Percentiles rank a stretch among this genome's conserved stretches.
phyloP scores from a whole-genome alignment of 768 basidiomycete species.

The Podaxis mareebaensis region DNA sequence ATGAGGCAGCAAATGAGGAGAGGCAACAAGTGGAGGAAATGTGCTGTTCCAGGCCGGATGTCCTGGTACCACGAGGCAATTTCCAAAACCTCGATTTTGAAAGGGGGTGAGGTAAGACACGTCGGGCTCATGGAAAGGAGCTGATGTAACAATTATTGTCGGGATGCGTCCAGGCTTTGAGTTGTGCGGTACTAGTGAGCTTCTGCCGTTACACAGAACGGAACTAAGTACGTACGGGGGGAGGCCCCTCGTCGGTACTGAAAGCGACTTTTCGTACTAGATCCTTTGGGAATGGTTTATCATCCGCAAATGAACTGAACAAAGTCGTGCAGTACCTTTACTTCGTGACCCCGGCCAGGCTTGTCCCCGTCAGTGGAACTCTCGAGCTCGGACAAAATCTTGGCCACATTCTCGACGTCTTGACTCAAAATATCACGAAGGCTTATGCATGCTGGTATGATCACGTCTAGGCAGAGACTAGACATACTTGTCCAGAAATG shows the following conservation, averaged over 20 bases:
- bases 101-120: constrained; percentile 47
- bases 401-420: constrained; percentile 44
- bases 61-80: constrained; percentile 49
- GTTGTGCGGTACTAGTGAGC: background rate
- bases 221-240: background rate
- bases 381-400: constrained; percentile 43
- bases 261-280: background rate
- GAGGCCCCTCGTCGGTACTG: no score
- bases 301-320: no score
- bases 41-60: constrained; percentile 45
- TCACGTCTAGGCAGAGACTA: constrained; percentile 28
- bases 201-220: background rate
- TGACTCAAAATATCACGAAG: constrained; percentile 35
- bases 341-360: background rate
- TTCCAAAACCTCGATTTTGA: constrained; percentile 56
- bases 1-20: constrained; percentile 23
- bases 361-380: background rate
- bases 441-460: constrained; percentile 34
- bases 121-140: constrained; percentile 39
- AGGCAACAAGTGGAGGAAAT: constrained; percentile 43
- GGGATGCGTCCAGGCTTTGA: background rate
- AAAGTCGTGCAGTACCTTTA: background rate
- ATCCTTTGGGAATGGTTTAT: background rate
- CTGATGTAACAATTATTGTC: constrained; percentile 50
- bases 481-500: constrained; percentile 8